Base-by-base conservation (phyloP, 140 eudicot species). In the Cichorium intybus region DNA sequence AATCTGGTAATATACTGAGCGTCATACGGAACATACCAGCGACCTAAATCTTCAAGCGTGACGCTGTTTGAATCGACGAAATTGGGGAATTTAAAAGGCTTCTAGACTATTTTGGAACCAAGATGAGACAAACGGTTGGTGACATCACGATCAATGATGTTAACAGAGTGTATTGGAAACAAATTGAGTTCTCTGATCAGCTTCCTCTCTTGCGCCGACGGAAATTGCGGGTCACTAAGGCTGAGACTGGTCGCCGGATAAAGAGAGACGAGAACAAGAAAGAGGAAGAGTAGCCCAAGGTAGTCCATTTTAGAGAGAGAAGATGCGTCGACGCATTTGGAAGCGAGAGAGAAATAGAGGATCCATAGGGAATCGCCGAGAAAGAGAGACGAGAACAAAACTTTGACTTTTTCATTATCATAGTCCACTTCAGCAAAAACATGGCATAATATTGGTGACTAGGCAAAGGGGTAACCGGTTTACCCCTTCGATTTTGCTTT, bases 1-100 rank as follows among this genome's bases (percentile, higher is more conserved):
- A 81, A 92, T 86, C 82, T 82, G 79, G 48, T 88, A 88, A 74
- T 92, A 92, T n/a, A n/a, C n/a, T n/a, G n/a, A n/a, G n/a, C n/a
- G n/a, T n/a, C n/a, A n/a, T n/a, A n/a, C n/a, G n/a, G n/a, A n/a
- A n/a, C n/a, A n/a, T n/a, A 45, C 99, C 99, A 5, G 99, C 99
- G 99, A 39, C 95, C 95, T 51, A 92, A 60, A 3, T 85, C 88
- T 11, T 92, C 86, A 64, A 75, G 68, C 2, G 95, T 47, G 2
- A 62, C 81, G 20, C 81, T 82, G 29, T 37, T 50, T 24, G 67
- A 28, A 20, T 66, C 82, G 1, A 60, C 69, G 67, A 84, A 81
- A 68, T 84, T 77, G n/a, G 95, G 95, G 39, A 92, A 81, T 39
- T 16, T 83, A 31, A 92, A 75, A 33, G 71, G 74, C 80, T 75